Evolutionary conservation across 75 land plant genomes (phyloP).

Genomic region (Picea sitchensis): DNA sequence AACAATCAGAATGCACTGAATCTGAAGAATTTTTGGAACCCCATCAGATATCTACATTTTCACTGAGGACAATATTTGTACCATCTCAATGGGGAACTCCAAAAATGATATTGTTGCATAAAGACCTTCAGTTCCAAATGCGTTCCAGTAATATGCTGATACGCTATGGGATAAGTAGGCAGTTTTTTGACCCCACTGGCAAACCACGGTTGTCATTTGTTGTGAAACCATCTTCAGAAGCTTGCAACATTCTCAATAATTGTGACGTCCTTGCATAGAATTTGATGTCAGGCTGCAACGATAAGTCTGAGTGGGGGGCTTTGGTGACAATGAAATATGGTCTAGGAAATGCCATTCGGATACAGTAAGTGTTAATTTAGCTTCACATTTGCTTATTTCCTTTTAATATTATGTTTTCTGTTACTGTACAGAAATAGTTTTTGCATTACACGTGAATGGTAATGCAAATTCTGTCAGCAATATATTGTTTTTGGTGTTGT

Average conservation of each 20-base stretch:
- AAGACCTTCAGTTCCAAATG: slow-evolving; percentile 30
- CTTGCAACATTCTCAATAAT: slow-evolving; percentile 41
- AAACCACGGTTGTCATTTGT: slow-evolving; percentile 51
- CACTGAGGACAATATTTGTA: slow-evolving; percentile 23
- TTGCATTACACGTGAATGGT: too few species aligned
- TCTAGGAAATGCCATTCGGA: slow-evolving; percentile 19
- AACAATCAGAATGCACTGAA: not conserved
- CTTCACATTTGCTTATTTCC: not conserved
- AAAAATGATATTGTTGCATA: slow-evolving; percentile 30
- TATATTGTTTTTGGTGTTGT: not conserved
- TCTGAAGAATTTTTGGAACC: slow-evolving; percentile 31
- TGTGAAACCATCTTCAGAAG: slow-evolving; percentile 34
- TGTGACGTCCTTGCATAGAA: slow-evolving; percentile 37
- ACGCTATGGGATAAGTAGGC: slow-evolving; percentile 50
- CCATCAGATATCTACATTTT: slow-evolving; percentile 27
- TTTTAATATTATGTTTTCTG: not conserved
- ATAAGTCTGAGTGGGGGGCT: slow-evolving; percentile 58
- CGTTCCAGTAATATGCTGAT: slow-evolving; percentile 25
- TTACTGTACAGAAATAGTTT: not conserved
- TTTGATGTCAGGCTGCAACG: slow-evolving; percentile 24
- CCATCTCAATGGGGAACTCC: slow-evolving; percentile 23
- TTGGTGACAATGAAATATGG: slow-evolving; percentile 34
- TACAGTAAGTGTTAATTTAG: slow-evolving; percentile 43
- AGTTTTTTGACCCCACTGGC: slow-evolving; percentile 42
- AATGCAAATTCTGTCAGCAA: not conserved